phyloP scores from a whole-genome alignment of 1,284 basidiomycete species.

The Malassezia slooffiae region DNA sequence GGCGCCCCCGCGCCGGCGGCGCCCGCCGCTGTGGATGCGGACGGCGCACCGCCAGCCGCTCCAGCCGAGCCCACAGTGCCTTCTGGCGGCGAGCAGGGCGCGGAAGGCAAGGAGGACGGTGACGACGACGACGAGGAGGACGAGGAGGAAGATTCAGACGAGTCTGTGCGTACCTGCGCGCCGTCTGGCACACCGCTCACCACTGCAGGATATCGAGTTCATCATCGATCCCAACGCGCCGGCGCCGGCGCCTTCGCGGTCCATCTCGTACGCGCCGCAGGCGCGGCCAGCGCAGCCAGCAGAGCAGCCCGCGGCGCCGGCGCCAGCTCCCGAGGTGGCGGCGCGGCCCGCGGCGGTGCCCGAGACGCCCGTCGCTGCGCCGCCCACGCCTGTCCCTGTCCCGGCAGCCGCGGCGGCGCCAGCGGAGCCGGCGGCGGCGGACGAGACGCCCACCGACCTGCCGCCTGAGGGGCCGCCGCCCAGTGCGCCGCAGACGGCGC shows the following conservation, averaged over 20 bases:
- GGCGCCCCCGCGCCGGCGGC: slow-evolving; percentile 22
- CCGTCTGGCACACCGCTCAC: no score
- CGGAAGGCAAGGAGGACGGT: slow-evolving; percentile 49
- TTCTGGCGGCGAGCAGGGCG: no score
- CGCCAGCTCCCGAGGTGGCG: slow-evolving; percentile 14
- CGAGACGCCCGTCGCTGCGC: slow-evolving; percentile 9
- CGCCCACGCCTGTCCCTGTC: no score
- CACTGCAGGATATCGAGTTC: slow-evolving; percentile 45
- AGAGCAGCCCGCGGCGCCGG: neutral
- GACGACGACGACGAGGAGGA: slow-evolving; percentile 48
- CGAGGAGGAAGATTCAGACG: slow-evolving; percentile 48
- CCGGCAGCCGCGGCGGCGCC: neutral
- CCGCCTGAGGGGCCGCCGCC: slow-evolving; percentile 35
- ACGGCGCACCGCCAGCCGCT: no score
- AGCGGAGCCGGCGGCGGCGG: slow-evolving; percentile 1
- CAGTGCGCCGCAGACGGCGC: slow-evolving; percentile 29
- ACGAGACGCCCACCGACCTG: neutral
- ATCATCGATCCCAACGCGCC: slow-evolving; percentile 42
- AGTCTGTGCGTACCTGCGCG: slow-evolving; percentile 5
- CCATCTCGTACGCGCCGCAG: slow-evolving; percentile 21
- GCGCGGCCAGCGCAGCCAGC: no score
- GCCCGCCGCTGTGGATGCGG: no score
- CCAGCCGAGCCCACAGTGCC: no score
- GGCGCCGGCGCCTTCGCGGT: slow-evolving; percentile 22
- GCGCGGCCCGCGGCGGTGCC: slow-evolving; percentile 14